These are phyloP conservation scores for Paecilomyces niveus DNA, from an alignment of 2,329 filamentous ascomycete species.

Conservation along the genomic window DNA sequence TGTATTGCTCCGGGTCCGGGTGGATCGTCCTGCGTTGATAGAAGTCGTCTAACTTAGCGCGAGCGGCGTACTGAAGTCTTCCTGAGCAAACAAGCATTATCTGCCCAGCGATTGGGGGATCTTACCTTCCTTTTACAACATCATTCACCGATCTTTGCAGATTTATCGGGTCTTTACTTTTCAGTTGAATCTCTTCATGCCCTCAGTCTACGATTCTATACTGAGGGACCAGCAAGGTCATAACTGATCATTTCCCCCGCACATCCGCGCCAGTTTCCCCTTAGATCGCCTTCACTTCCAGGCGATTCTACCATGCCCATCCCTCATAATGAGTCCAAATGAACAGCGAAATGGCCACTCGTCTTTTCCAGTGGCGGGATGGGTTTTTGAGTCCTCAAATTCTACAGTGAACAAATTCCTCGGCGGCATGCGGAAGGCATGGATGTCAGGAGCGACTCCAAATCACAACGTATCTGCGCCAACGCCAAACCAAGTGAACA, in stretches of 20 bases:
- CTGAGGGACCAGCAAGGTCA: neutral
- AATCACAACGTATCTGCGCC: neutral
- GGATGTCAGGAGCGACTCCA: slow-evolving; percentile 23
- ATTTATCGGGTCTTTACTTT: neutral
- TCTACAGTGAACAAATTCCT: slow-evolving; percentile 34
- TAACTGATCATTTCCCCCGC: neutral
- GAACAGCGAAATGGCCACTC: slow-evolving; percentile 5
- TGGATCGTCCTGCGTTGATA: neutral
- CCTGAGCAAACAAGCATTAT: neutral
- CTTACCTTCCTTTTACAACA: neutral
- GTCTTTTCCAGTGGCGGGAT: slow-evolving; percentile 8
- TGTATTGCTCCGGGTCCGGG: neutral
- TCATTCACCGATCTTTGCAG: neutral
- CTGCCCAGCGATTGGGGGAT: neutral
- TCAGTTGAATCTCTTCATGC: neutral
- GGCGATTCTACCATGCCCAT: slow-evolving; percentile 5
- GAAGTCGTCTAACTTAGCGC: neutral
- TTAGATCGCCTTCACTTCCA: neutral
- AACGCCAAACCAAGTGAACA: neutral
- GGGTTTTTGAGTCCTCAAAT: slow-evolving; percentile 25
- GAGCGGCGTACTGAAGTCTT: neutral
- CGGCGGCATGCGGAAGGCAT: slow-evolving; percentile 29
- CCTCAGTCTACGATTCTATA: neutral
- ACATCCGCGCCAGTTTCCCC: neutral
- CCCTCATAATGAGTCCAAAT: slow-evolving; percentile 5